phyloP scores from a whole-genome alignment of 768 basidiomycete species.

The Mrakia frigida region DNA sequence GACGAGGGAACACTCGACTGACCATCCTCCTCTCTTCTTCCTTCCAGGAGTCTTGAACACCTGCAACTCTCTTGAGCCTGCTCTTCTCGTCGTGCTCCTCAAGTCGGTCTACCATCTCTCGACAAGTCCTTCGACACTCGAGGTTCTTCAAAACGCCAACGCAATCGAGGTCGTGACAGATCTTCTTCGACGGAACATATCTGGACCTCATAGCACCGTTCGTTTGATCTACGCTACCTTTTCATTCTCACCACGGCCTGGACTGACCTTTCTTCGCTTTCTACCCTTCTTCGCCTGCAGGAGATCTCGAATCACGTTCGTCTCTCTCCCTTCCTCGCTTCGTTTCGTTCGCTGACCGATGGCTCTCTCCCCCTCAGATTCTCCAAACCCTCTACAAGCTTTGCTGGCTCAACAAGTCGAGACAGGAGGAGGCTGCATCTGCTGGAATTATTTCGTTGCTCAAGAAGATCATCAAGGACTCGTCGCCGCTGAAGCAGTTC shows the following conservation, averaged over 20 bases:
- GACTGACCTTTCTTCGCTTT: slow-evolving; percentile 10
- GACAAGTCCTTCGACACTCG: slow-evolving; percentile 82
- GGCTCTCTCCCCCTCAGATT: slow-evolving; percentile 6
- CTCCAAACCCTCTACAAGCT: slow-evolving; percentile 97
- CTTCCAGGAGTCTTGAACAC: slow-evolving; percentile 72
- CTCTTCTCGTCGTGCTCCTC: slow-evolving; percentile 78
- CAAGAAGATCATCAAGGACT: slow-evolving; percentile 77
- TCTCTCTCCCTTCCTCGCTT: neutral
- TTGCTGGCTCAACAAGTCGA: slow-evolving; percentile 83
- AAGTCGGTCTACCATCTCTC: slow-evolving; percentile 95
- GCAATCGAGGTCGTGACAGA: slow-evolving; percentile 84
- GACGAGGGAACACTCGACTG: neutral
- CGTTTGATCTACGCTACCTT: slow-evolving; percentile 39
- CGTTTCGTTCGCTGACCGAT: neutral
- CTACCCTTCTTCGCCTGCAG: slow-evolving; percentile 49
- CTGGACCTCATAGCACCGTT: slow-evolving; percentile 74
- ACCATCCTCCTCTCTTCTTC: neutral
- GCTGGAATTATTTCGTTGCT: slow-evolving; percentile 90
- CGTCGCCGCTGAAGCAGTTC: slow-evolving; percentile 92
- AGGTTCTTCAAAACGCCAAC: slow-evolving; percentile 93
- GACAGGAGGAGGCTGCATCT: slow-evolving; percentile 95
- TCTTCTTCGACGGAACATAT: slow-evolving; percentile 72
- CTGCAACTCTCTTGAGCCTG: slow-evolving; percentile 79
- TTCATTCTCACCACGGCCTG: slow-evolving; percentile 4
- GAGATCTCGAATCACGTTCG: slow-evolving; percentile 89